Percentiles rank a stretch among this genome's conserved stretches.
Conservation (phyloP, 2,329 filamentous ascomycete species). For the Penicillium sp. region DNA sequence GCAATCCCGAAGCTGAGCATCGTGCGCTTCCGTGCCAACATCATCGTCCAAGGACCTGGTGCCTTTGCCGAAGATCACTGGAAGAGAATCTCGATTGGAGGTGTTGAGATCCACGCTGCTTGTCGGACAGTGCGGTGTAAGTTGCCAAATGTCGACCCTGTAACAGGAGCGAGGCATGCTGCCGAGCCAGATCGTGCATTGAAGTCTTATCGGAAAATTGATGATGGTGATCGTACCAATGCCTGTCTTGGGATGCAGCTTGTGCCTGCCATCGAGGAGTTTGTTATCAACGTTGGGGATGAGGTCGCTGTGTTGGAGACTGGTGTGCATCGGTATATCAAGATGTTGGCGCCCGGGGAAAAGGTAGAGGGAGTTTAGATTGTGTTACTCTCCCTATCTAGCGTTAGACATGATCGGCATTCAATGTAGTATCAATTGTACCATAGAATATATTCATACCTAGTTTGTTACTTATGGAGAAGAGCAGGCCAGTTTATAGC, state of each 20-base stretch:
- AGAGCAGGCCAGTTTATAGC: too few species aligned
- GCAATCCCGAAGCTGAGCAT: slow-evolving; percentile 48
- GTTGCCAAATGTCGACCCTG: slow-evolving; percentile 59
- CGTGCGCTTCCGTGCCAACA: slow-evolving; percentile 59
- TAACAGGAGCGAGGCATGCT: slow-evolving; percentile 51
- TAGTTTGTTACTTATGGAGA: too few species aligned
- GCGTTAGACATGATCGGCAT: too few species aligned
- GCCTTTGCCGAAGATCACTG: slow-evolving; percentile 59
- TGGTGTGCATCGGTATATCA: slow-evolving; percentile 47
- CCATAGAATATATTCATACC: neutral
- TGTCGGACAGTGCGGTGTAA: slow-evolving; percentile 60
- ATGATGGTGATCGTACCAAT: slow-evolving; percentile 49
- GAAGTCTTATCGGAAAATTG: slow-evolving; percentile 51
- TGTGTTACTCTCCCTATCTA: neutral
- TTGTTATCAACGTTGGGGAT: slow-evolving; percentile 40
- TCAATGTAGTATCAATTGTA: neutral
- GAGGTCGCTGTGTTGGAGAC: slow-evolving; percentile 41
- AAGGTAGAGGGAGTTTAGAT: slow-evolving; percentile 29
- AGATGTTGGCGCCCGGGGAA: slow-evolving; percentile 38
- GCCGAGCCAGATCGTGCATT: slow-evolving; percentile 52
- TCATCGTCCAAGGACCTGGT: slow-evolving; percentile 54
- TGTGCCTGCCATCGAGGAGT: slow-evolving; percentile 37
- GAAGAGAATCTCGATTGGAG: slow-evolving; percentile 51
- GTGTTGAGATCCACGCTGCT: slow-evolving; percentile 45
- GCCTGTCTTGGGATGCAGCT: slow-evolving; percentile 57